These are phyloP conservation scores for Cyberlindnera lachancei DNA, from an alignment of 805 yeast genomes.

Conservation along the genomic window DNA sequence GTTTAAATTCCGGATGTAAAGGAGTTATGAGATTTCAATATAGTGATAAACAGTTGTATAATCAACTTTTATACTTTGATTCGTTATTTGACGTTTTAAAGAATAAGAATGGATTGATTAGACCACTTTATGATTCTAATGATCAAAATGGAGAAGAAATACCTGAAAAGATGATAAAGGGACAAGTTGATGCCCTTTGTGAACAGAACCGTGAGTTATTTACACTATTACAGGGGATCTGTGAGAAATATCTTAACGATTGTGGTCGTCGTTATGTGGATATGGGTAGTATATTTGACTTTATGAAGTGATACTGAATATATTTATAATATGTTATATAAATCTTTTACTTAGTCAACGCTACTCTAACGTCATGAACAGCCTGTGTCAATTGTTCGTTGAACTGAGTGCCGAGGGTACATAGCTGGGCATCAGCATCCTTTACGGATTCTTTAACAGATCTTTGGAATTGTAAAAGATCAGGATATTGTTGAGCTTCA, in stretches of 20 bases:
- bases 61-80: slow-evolving; percentile 73
- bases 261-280: slow-evolving; percentile 89
- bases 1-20: slow-evolving; percentile 54
- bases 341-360: slow-evolving; percentile 8
- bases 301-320: slow-evolving; percentile 25
- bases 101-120: slow-evolving; percentile 50
- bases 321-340: not conserved
- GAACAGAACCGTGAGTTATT: slow-evolving; percentile 72
- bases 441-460: slow-evolving; percentile 12
- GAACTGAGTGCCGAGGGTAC: slow-evolving; percentile 2
- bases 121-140: slow-evolving; percentile 40
- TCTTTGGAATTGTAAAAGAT: slow-evolving; percentile 24
- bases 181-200: slow-evolving; percentile 63
- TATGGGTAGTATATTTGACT: slow-evolving; percentile 72
- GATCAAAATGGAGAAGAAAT: slow-evolving; percentile 25
- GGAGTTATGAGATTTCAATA: slow-evolving; percentile 78
- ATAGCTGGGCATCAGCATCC: slow-evolving; percentile 12
- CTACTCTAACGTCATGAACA: slow-evolving; percentile 17
- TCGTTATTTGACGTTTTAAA: slow-evolving; percentile 77
- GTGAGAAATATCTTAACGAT: slow-evolving; percentile 63
- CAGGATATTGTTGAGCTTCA: slow-evolving; percentile 32
- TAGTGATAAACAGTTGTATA: slow-evolving; percentile 73
- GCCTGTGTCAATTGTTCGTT: slow-evolving; percentile 13
- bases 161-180: slow-evolving; percentile 30
- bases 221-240: slow-evolving; percentile 45